Base-by-base conservation (phyloP, 2,329 filamentous ascomycete species). In the Aureobasidium sp. region DNA sequence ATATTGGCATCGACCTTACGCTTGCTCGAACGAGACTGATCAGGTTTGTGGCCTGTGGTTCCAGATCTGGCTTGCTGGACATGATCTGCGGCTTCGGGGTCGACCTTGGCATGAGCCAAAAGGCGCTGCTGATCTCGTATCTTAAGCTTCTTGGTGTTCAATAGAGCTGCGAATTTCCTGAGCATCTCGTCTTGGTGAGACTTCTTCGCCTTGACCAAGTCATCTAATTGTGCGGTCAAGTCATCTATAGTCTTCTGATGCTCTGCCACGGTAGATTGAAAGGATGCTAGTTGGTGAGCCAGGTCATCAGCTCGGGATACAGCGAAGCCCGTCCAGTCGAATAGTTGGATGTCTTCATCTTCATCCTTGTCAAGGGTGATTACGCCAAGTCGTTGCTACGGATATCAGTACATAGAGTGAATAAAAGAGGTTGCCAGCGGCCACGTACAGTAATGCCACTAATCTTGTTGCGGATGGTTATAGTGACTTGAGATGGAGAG, bases 141-240 rank as follows among this genome's bases (percentile, higher is more conserved):
- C 74, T 89, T 92, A 59, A 87, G 77, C 73, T 92, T 92, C 77
- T 93, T 93, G 71, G 88, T 84, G 67, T 92, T 92, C 1, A 92
- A 76, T 2, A 93, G 77, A 61, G 83, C 78, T 61, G 84, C 81
- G 67, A 90, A 90, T 71, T 90, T 90, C 64, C 83, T 82, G 1
- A 92, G 74, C 62, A 92, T 75, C 20, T 81, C 80, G 1, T 80
- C 79, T 72, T 92, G 88, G 65, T 90, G 82, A 20, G 84, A 82
- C 51, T 83, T 79, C 71, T 92, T 92, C 15, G 84, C 79, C 60
- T 79, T 78, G 51, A 87, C 79, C 17, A 92, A 80, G 67, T 89
- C 86, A 4, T 87, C 81, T 0, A 92, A 76, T 69, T 88, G 86
- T 4, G 75, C 75, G 66, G 82, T 82, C 34, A 92, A 79, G 68